phyloP scores from a whole-genome alignment of 2,329 filamentous ascomycete species.

The Neurospora crassa region DNA sequence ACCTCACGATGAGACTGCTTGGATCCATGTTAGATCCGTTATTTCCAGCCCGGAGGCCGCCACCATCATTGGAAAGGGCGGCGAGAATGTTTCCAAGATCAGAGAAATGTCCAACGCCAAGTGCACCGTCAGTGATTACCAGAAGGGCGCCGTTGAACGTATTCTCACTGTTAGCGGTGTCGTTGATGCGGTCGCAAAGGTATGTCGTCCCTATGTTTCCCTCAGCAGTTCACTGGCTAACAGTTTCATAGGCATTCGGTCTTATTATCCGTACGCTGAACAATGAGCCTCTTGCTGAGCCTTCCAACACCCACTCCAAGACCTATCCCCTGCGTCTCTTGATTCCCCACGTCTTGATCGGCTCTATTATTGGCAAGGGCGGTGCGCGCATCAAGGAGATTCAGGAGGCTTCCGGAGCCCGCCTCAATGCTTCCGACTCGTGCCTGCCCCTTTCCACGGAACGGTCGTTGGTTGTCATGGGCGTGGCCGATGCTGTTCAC shows the following conservation, averaged over 20 bases:
- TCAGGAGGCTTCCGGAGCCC: constrained; percentile 91
- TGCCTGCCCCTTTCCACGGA: constrained; percentile 92
- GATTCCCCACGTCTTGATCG: constrained; percentile 93
- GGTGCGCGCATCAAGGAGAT: constrained; percentile 96
- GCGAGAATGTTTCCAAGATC: constrained; percentile 97
- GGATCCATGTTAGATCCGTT: constrained; percentile 94
- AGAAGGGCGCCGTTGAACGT: constrained; percentile 91
- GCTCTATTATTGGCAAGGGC: constrained; percentile 96
- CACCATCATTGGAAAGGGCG: constrained; percentile 96
- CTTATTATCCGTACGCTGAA: constrained; percentile 97
- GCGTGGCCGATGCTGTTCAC: constrained; percentile 95
- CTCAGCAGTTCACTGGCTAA: constrained; percentile 19
- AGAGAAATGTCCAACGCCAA: constrained; percentile 91
- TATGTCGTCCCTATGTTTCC: constrained; percentile 25
- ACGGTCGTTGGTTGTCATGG: constrained; percentile 94
- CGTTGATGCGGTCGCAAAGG: constrained; percentile 94
- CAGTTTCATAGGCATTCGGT: constrained; percentile 71
- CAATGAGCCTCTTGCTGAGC: constrained; percentile 81
- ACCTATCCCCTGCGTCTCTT: constrained; percentile 93
- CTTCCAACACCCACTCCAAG: constrained; percentile 90
- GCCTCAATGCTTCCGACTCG: constrained; percentile 91
- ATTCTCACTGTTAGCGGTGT: constrained; percentile 95
- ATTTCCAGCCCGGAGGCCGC: constrained; percentile 97
- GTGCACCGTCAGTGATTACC: constrained; percentile 97
- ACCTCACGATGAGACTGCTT: constrained; percentile 79